A percentile compares a stretch with the other conserved stretches of the same genome.
phyloP scores from a whole-genome alignment of 2,329 filamentous ascomycete genomes.

The Aureobasidium sp. region DNA sequence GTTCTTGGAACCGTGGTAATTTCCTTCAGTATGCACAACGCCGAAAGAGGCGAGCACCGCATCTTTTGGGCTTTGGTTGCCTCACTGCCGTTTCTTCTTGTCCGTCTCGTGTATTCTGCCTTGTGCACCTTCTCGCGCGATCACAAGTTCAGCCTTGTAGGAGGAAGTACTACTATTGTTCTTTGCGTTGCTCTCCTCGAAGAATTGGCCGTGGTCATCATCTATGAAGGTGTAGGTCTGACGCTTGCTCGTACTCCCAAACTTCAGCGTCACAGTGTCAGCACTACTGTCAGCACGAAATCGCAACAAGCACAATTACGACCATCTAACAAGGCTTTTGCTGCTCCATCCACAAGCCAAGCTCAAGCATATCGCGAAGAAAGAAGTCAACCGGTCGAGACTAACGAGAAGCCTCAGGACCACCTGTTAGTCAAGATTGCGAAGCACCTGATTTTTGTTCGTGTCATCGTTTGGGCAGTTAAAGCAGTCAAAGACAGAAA shows the following conservation, averaged over 20 bases:
- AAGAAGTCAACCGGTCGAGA: background rate
- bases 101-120: slow-evolving; percentile 32
- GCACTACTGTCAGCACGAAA: too few relatives aligned
- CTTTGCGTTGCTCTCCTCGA: background rate
- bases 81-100: slow-evolving; percentile 25
- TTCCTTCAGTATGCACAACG: background rate
- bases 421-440: background rate
- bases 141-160: slow-evolving; percentile 12
- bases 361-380: background rate
- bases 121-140: slow-evolving; percentile 19
- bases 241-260: background rate
- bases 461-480: background rate
- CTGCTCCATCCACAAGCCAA: background rate
- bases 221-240: background rate
- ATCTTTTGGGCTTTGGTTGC: slow-evolving; percentile 22
- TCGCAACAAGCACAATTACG: background rate
- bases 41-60: slow-evolving; percentile 17
- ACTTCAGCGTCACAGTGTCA: too few relatives aligned
- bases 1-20: slow-evolving; percentile 8
- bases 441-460: background rate
- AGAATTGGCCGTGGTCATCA: background rate
- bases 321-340: background rate
- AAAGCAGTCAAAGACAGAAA: background rate
- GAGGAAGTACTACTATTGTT: background rate
- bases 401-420: background rate